Conservation (phyloP, 2,329 filamentous ascomycete genomes). For the Fusarium sp. region DNA sequence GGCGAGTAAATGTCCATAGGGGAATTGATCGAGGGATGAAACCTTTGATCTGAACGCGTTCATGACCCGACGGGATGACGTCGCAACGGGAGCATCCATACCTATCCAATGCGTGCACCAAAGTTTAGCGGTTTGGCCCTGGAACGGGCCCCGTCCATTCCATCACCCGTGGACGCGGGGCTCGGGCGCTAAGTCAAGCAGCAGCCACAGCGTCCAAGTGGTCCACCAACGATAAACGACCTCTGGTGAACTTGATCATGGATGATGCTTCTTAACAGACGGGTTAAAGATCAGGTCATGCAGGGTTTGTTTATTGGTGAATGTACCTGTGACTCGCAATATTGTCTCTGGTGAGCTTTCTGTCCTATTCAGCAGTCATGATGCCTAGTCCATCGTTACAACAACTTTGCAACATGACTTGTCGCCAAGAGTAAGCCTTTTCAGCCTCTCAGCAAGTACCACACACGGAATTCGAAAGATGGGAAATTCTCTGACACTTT, state of each 20-base stretch:
- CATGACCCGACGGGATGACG: conserved; percentile 11
- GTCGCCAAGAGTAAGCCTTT: background rate
- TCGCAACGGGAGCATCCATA: conserved; percentile 1
- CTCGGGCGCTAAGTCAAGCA: conserved; percentile 27
- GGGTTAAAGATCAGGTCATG: background rate
- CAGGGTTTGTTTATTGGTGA: background rate
- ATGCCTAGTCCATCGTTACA: background rate
- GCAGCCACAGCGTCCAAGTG: background rate
- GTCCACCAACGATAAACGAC: background rate
- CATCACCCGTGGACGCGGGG: conserved; percentile 15
- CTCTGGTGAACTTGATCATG: background rate
- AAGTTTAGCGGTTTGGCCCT: conserved; percentile 19
- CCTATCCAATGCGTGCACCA: background rate
- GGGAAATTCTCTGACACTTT: background rate
- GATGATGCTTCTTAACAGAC: background rate
- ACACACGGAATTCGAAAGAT: background rate
- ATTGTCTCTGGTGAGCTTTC: too few relatives aligned
- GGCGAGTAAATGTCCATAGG: background rate
- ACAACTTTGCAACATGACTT: background rate
- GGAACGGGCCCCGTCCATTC: conserved; percentile 1
- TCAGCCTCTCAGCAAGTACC: conserved; percentile 1
- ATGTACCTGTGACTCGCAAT: background rate
- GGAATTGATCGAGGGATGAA: background rate
- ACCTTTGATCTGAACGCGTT: background rate
- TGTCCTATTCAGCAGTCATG: too few relatives aligned